These are phyloP conservation scores for Grigorovia transvaalensis DNA, from an alignment of 805 yeast genomes.

Conservation along the genomic window DNA sequence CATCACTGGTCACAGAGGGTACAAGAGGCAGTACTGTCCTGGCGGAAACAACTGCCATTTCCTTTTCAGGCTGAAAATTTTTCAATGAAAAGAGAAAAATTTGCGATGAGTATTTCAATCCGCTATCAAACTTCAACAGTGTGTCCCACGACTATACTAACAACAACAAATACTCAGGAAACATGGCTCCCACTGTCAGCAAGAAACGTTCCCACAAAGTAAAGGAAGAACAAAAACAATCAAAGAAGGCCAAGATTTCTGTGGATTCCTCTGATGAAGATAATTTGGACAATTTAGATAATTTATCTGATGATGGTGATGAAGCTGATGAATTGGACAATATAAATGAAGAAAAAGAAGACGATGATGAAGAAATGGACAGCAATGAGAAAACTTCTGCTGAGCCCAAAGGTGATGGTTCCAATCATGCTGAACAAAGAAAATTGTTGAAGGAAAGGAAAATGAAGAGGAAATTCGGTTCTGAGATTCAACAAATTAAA, in stretches of 20 bases:
- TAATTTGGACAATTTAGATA: constrained; percentile 4
- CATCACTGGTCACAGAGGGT: too few relatives aligned
- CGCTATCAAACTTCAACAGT: too few relatives aligned
- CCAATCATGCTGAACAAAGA: constrained; percentile 71
- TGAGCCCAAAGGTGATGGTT: constrained; percentile 23
- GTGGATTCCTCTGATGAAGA: constrained; percentile 27
- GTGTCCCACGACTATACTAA: too few relatives aligned
- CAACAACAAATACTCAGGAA: neutral
- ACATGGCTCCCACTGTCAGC: constrained; percentile 14
- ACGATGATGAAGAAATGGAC: constrained; percentile 26
- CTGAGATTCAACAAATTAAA: constrained; percentile 75
- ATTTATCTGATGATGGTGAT: constrained; percentile 2
- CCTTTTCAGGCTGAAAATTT: constrained; percentile 1
- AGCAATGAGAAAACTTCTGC: constrained; percentile 14
- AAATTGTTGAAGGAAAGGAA: constrained; percentile 72
- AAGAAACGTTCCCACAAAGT: constrained; percentile 8
- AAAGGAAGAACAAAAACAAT: constrained; percentile 6
- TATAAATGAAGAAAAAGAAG: constrained; percentile 25
- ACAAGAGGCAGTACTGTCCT: neutral
- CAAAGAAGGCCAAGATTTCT: constrained; percentile 26
- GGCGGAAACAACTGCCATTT: neutral
- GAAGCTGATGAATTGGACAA: constrained; percentile 27
- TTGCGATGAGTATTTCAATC: neutral
- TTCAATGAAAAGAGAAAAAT: neutral
- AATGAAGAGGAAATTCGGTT: constrained; percentile 77